Evolutionary conservation across 2,329 filamentous ascomycete species (phyloP).

Genomic region (Fusarium proliferatum): DNA sequence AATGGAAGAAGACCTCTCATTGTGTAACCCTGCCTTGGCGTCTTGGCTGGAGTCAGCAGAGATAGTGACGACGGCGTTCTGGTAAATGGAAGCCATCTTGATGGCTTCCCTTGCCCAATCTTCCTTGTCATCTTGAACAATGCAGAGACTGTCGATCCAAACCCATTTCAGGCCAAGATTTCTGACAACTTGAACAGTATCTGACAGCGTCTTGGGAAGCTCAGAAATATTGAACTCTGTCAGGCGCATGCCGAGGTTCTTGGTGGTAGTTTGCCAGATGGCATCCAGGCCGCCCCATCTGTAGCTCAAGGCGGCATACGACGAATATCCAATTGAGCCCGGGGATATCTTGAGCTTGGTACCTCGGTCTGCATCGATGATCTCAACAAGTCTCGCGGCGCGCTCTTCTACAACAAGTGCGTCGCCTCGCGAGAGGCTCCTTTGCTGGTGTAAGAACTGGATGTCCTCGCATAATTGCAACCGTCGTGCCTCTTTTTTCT

Average conservation of each 20-base stretch:
- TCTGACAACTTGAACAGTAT: not conserved
- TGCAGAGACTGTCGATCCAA: conserved; percentile 10
- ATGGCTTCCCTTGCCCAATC: not conserved
- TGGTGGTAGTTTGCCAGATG: not conserved
- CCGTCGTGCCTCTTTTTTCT: not conserved
- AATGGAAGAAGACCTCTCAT: not conserved
- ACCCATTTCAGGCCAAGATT: not conserved
- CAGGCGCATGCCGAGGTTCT: not conserved
- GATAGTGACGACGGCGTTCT: conserved; percentile 3
- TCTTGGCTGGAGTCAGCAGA: not conserved
- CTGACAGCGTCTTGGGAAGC: not conserved
- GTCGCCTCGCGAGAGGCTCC: accelerated
- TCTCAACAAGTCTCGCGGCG: not conserved
- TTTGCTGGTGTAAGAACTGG: not conserved
- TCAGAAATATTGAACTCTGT: not conserved
- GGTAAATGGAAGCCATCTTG: conserved; percentile 5
- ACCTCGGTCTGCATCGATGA: accelerated
- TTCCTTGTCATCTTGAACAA: not conserved
- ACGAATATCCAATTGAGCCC: not conserved
- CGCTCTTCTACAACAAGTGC: not conserved
- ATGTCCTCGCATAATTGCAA: not conserved
- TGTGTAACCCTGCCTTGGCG: not conserved
- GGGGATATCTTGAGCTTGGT: not conserved
- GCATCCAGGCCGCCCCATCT: conserved; percentile 5
- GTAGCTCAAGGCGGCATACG: not conserved